Conservation (phyloP, 2,329 filamentous ascomycete genomes). For the Fusarium graminum region DNA sequence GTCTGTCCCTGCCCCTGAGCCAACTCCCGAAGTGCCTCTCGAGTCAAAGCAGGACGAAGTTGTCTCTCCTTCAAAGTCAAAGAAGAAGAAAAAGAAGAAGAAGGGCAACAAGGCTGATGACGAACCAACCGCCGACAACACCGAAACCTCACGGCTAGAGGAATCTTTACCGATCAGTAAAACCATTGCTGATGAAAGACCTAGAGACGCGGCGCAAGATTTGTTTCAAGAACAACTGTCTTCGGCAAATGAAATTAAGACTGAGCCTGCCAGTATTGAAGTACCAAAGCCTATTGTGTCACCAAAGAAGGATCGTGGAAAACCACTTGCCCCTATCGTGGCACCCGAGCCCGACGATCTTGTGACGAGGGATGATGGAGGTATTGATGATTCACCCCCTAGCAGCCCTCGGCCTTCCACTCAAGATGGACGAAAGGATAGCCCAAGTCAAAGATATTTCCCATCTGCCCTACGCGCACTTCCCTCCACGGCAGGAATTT, state of each 20-base stretch:
- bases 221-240: not conserved
- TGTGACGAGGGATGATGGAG: constrained; percentile 18
- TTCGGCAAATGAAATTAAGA: constrained; percentile 2
- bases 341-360: constrained; percentile 18
- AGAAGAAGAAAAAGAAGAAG: constrained; percentile 51
- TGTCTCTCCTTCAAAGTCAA: constrained; percentile 29
- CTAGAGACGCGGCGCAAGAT: constrained; percentile 4
- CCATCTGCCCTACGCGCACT: constrained; percentile 41
- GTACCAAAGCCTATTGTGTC: constrained; percentile 1
- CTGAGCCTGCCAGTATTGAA: not conserved
- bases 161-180: constrained; percentile 5
- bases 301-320: constrained; percentile 17
- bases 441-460: constrained; percentile 39
- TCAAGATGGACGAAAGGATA: constrained; percentile 23
- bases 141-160: constrained; percentile 11
- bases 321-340: constrained; percentile 2
- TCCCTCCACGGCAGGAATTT: constrained; percentile 37
- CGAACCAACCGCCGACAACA: constrained; percentile 20
- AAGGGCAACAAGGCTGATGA: constrained; percentile 40
- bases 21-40: constrained; percentile 10
- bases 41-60: constrained; percentile 27
- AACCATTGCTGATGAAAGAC: constrained; percentile 9
- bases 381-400: constrained; percentile 12
- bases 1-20: constrained; percentile 11
- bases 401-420: constrained; percentile 15